Evolutionary conservation across 1,284 basidiomycete species (phyloP).

Genomic region (Rhodotorula glutinis): DNA sequence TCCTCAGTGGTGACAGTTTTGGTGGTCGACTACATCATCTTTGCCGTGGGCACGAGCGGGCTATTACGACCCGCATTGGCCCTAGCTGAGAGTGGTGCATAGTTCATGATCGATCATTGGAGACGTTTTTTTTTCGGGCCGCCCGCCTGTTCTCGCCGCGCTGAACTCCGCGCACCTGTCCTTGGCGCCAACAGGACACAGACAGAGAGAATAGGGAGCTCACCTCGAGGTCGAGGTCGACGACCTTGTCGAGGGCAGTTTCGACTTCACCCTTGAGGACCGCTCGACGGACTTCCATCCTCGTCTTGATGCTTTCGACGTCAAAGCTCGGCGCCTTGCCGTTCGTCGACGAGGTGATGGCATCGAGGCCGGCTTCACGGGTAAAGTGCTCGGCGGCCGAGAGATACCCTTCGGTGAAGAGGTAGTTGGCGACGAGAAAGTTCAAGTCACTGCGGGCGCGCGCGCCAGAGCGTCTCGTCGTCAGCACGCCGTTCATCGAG

Average conservation of each 20-base stretch:
- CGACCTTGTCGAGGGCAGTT: conserved; percentile 86
- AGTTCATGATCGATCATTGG: conserved; percentile 71
- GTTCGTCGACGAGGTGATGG: neutral
- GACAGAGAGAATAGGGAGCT: conserved; percentile 19
- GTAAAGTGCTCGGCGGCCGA: conserved; percentile 92
- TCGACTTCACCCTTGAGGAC: conserved; percentile 91
- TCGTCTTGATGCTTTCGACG: conserved; percentile 84
- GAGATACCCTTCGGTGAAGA: conserved; percentile 96
- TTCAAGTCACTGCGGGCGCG: conserved; percentile 73
- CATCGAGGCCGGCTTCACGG: conserved; percentile 69
- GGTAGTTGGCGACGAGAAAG: conserved; percentile 94
- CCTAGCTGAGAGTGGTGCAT: conserved; percentile 98
- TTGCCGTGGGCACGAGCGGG: conserved; percentile 21
- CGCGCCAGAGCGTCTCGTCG: conserved; percentile 3
- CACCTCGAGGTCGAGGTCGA: conserved; percentile 96
- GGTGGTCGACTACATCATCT: conserved; percentile 44
- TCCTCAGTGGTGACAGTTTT: conserved; percentile 43
- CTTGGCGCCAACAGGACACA: neutral
- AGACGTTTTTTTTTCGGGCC: neutral
- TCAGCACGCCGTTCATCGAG: conserved; percentile 37
- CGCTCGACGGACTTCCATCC: conserved; percentile 90
- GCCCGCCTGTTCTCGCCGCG: neutral
- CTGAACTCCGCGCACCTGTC: neutral
- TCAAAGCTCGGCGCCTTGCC: conserved; percentile 51
- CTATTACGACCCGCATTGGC: conserved; percentile 31